Base-by-base conservation (phyloP, 257 asterid genomes). In the Solanum megistacrolobum region DNA sequence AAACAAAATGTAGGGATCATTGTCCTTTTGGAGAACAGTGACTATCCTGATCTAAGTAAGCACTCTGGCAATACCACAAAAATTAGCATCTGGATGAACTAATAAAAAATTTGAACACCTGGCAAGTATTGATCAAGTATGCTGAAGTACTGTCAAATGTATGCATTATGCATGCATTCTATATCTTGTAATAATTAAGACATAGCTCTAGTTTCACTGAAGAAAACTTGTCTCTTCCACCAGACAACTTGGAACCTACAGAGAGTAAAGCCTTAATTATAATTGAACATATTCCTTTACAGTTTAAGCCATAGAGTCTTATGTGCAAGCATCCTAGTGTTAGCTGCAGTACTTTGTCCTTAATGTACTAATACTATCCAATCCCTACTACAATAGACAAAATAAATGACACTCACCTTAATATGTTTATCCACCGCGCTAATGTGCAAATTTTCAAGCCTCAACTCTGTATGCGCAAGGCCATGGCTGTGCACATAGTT, bases 401-500 rank as follows among this genome's bases (percentile, higher is more conserved):
- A 31, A 3, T 27, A 68, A 27, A 81, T 46, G 16, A 34, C 73
- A 91, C 96, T 93, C 92, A 96, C 98, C 91, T 95, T 96, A 88
- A 96, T 93, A 92, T 96, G 99, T 83, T 91, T 93, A 89, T 96
- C 99, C 85, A 96, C 95, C 4, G 98, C 95, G 92, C 99, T 88
- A 89, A 96, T 92, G 87, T 95, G 99, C 95, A 96, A 91, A 90
- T 93, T 96, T 92, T 96, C 99, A 36, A 96, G 95, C 87, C 94
- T 96, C 92, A 96, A 86, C 92, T 95, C 98, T 58, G 98, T 96
- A 91, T 96, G 99, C 41, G 98, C 99, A 87, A 96, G 98, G 83
- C 99, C 99, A 91, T 95, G 97, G 90, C 97, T 94, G 94, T 96
- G 99, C 73, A 96, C 92, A 90, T 96, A 96, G 93, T 96, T 96